Evolutionary conservation across 495 filamentous ascomycete species (phyloP).

Genomic region (Penicillium ucsense): DNA sequence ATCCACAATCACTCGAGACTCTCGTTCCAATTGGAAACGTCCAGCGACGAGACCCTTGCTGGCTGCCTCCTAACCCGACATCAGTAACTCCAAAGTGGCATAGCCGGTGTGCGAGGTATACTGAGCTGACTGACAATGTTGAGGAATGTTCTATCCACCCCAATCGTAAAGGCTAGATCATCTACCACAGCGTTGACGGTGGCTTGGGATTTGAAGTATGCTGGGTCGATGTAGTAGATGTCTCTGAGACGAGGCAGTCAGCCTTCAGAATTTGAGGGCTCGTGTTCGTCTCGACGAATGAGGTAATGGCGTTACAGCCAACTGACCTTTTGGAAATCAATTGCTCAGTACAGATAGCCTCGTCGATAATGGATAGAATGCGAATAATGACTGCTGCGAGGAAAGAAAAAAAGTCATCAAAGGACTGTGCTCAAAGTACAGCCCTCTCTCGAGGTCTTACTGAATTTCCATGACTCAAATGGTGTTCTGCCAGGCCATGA

Average conservation of each 20-base stretch:
- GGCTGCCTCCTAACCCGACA: slow-evolving; percentile 35
- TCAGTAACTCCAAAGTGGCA: no score
- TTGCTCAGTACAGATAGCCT: slow-evolving; percentile 50
- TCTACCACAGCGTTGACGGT: slow-evolving; percentile 74
- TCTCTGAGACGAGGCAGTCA: slow-evolving; percentile 44
- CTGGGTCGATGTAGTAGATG: slow-evolving; percentile 81
- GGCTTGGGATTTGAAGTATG: slow-evolving; percentile 65
- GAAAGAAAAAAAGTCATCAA: no score
- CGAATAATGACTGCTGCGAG: slow-evolving; percentile 49
- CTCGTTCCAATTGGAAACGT: slow-evolving; percentile 30
- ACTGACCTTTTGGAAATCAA: slow-evolving; percentile 70
- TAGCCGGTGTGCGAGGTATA: no score
- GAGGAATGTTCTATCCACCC: slow-evolving; percentile 27
- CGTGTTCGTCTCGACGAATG: neutral
- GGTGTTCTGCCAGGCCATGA: slow-evolving; percentile 49
- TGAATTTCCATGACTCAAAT: slow-evolving; percentile 58
- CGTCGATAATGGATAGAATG: slow-evolving; percentile 61
- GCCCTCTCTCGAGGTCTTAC: slow-evolving; percentile 22
- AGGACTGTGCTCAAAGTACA: neutral
- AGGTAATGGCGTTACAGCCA: neutral
- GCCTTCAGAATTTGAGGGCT: neutral
- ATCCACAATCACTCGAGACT: slow-evolving; percentile 13
- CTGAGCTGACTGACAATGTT: slow-evolving; percentile 41
- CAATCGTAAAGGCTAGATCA: slow-evolving; percentile 67
- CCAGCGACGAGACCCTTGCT: slow-evolving; percentile 66